phyloP scores from a whole-genome alignment of 179 eudicot species.

The Beta corolliflora region DNA sequence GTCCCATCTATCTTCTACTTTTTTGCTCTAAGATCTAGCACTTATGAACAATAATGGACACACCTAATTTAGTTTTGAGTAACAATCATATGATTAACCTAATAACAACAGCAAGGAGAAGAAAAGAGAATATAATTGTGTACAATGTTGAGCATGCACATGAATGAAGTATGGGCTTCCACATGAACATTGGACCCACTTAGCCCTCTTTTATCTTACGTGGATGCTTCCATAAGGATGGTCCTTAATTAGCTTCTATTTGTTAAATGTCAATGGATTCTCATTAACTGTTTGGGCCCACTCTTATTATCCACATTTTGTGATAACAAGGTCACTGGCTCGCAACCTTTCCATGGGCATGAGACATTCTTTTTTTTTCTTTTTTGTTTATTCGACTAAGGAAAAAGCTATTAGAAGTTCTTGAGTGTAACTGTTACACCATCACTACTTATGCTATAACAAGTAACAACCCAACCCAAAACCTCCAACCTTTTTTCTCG shows the following conservation, averaged over 20 bases:
- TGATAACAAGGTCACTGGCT: neutral
- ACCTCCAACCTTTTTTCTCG: no score
- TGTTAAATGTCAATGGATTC: conserved; percentile 21
- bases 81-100: conserved; percentile 7
- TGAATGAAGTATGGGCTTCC: conserved; percentile 35
- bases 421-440: no score
- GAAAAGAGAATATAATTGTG: neutral
- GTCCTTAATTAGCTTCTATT: neutral
- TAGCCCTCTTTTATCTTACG: conserved; percentile 2
- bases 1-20: neutral
- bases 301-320: no score
- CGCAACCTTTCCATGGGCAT: neutral
- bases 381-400: no score
- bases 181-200: conserved; percentile 28
- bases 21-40: no score
- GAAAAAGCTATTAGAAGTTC: no score
- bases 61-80: conserved; percentile 4
- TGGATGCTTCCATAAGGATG: conserved; percentile 4
- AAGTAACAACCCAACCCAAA: no score
- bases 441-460: no score
- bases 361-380: no score
- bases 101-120: neutral
- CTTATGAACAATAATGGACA: conserved; percentile 7
- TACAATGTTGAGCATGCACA: conserved; percentile 22
- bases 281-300: conserved; percentile 8